These are phyloP conservation scores for Corymbia calophylla DNA, from an alignment of 441 rosid species.

Conservation along the genomic window DNA sequence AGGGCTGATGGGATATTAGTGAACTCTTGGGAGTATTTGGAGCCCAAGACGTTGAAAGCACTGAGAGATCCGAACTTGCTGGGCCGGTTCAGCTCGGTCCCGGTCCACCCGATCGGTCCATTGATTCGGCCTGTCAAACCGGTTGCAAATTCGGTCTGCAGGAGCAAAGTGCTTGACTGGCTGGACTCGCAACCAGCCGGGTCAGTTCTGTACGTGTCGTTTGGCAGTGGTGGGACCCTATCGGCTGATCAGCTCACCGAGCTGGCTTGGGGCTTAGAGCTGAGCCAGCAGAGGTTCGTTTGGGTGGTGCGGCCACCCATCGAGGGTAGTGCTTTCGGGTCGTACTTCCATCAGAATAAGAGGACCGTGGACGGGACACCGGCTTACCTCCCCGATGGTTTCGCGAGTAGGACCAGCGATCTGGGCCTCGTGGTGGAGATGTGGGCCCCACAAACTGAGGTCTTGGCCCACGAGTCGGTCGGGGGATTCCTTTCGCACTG, in stretches of 20 bases:
- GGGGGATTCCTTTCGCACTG: constrained; percentile 57
- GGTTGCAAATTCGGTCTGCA: background rate
- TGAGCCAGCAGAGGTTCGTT: constrained; percentile 49
- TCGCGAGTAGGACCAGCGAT: constrained; percentile 14
- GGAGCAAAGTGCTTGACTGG: constrained; percentile 23
- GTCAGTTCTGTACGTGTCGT: constrained; percentile 47
- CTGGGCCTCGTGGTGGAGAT: constrained; percentile 23
- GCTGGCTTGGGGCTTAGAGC: constrained; percentile 52
- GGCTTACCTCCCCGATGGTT: constrained; percentile 27
- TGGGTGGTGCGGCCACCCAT: constrained; percentile 38
- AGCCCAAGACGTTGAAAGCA: constrained; percentile 19
- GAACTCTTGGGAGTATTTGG: constrained; percentile 38
- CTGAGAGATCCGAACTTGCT: constrained; percentile 11
- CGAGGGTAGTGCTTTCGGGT: background rate
- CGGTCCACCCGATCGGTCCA: constrained; percentile 52
- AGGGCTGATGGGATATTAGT: constrained; percentile 31
- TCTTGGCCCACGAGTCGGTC: constrained; percentile 34
- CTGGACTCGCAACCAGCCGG: constrained; percentile 35
- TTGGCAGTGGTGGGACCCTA: constrained; percentile 73
- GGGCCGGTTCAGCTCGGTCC: constrained; percentile 23
- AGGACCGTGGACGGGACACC: constrained; percentile 1
- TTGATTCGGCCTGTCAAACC: constrained; percentile 11
- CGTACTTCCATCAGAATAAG: constrained; percentile 4
- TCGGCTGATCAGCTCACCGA: constrained; percentile 37
- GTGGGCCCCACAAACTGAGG: constrained; percentile 46